Base-by-base conservation (phyloP, 441 rosid genomes). In the Eutrema salsugineum region DNA sequence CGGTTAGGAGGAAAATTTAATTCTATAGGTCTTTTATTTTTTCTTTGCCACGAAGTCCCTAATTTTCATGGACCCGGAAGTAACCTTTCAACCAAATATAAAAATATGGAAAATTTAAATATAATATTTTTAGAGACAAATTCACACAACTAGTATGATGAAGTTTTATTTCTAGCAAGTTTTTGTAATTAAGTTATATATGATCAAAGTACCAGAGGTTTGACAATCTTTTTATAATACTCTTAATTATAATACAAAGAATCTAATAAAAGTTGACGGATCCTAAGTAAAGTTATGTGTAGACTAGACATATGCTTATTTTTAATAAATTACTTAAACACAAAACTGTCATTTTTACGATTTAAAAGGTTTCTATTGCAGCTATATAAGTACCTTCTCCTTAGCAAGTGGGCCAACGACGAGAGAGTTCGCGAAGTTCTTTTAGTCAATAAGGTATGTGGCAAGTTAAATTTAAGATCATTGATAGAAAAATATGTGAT, bases 381-480 rank as follows among this genome's bases (percentile, higher is more conserved):
- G 96, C 32, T 44, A 55, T 85, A 81, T n/a, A 24, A 20, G 0
- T 78, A 80, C 72, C 15, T 72, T 53, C 82, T 89, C 3, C 49
- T 79, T 44, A 5, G 14, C 5, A 71, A 70, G 1, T 88, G 94
- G 96, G 78, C 56, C 14, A 83, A 91, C 11, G 77, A 87, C 49
- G 60, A 78, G 4, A 69, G 58, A 6, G 96, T 91, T 36, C 87
- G 70, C 0, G 39, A 79, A 53, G 88, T 91, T n/a, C 86, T 91
- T 42, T 63, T 43, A 9, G 66, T 73, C 40, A 9, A 1, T 2
- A 65, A 65, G 61, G 77, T 56, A 36, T 28, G 36, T 40, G 27
- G 12, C 35, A 9, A 43, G 1, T 28, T 43, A 1, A n/a, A 8
- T 24, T 16, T 12, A 17, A 33, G 11, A 46, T 15, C 42, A 16